These are phyloP conservation scores for Parietichytrium sp. DNA, from an alignment of 108 stramenopile genomes.

Conservation along the genomic window DNA sequence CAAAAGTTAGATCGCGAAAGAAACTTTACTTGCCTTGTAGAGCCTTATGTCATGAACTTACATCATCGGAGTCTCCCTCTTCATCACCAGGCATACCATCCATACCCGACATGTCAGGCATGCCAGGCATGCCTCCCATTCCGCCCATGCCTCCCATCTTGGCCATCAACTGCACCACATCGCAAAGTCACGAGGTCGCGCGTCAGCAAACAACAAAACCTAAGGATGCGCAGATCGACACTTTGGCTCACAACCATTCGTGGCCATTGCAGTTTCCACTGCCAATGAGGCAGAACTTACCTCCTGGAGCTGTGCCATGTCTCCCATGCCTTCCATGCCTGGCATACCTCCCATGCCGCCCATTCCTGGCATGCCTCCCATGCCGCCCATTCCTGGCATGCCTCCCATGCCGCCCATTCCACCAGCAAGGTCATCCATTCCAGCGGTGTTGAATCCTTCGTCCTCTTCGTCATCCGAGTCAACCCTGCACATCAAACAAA, in stretches of 20 bases:
- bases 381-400: constrained; percentile 51
- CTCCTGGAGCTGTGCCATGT: background rate
- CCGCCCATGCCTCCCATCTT: constrained; percentile 39
- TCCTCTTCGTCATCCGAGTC: constrained; percentile 58
- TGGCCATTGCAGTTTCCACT: background rate
- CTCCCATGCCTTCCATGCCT: constrained; percentile 48
- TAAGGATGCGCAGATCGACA: background rate
- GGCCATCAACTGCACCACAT: background rate
- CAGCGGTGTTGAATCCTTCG: constrained; percentile 38
- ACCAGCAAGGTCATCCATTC: constrained; percentile 42
- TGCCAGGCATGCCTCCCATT: background rate
- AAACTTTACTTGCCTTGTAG: no score
- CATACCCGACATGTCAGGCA: constrained; percentile 12
- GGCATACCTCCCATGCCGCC: constrained; percentile 47
- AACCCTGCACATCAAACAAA: constrained; percentile 53
- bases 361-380: constrained; percentile 49
- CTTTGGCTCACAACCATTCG: background rate
- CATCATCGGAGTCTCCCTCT: background rate
- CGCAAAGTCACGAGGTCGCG: background rate
- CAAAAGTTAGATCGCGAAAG: no score
- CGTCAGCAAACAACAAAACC: background rate
- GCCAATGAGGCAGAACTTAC: background rate
- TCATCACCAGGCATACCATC: background rate
- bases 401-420: constrained; percentile 38
- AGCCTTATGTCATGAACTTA: no score